A percentile compares a stretch with the other conserved stretches of the same genome.
These are phyloP conservation scores for Elaphomyces granulatus DNA, from an alignment of 495 filamentous ascomycete genomes.

Conservation along the genomic window DNA sequence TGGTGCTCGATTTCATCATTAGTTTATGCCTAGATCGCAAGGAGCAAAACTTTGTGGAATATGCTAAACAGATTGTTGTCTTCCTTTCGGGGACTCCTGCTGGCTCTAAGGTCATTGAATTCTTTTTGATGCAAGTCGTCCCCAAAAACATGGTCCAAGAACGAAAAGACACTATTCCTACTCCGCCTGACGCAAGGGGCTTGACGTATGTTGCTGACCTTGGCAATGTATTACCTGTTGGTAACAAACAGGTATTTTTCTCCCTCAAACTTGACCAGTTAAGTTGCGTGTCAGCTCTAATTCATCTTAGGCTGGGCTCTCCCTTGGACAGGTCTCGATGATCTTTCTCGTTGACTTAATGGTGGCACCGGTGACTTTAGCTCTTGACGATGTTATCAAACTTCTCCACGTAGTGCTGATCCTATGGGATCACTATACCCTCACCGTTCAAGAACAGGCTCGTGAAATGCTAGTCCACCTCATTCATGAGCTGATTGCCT, in stretches of 20 bases:
- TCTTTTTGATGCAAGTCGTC: slow-evolving; percentile 74
- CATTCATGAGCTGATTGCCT: slow-evolving; percentile 91
- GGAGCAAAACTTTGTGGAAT: slow-evolving; percentile 95
- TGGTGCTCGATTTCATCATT: slow-evolving; percentile 93
- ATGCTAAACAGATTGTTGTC: slow-evolving; percentile 93
- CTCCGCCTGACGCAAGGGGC: slow-evolving; percentile 56
- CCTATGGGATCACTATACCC: slow-evolving; percentile 90
- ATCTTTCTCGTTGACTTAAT: slow-evolving; percentile 93
- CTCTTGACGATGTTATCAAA: slow-evolving; percentile 61
- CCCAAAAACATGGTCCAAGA: slow-evolving; percentile 87
- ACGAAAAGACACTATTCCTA: slow-evolving; percentile 54
- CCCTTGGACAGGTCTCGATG: slow-evolving; percentile 80
- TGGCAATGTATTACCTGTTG: slow-evolving; percentile 61
- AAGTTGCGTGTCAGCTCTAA: too few species aligned
- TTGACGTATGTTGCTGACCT: slow-evolving; percentile 87
- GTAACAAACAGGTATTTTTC: slow-evolving; percentile 58
- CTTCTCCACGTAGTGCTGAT: slow-evolving; percentile 84
- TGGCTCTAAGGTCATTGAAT: slow-evolving; percentile 85
- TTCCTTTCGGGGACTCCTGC: slow-evolving; percentile 86
- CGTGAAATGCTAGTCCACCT: slow-evolving; percentile 96
- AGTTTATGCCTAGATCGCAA: slow-evolving; percentile 78
- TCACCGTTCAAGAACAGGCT: slow-evolving; percentile 92
- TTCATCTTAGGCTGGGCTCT: slow-evolving; percentile 72
- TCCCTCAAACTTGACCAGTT: too few species aligned
- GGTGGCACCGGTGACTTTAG: slow-evolving; percentile 74